Conservation (phyloP, 352 stramenopile genomes). For the Phytophthora rubi region DNA sequence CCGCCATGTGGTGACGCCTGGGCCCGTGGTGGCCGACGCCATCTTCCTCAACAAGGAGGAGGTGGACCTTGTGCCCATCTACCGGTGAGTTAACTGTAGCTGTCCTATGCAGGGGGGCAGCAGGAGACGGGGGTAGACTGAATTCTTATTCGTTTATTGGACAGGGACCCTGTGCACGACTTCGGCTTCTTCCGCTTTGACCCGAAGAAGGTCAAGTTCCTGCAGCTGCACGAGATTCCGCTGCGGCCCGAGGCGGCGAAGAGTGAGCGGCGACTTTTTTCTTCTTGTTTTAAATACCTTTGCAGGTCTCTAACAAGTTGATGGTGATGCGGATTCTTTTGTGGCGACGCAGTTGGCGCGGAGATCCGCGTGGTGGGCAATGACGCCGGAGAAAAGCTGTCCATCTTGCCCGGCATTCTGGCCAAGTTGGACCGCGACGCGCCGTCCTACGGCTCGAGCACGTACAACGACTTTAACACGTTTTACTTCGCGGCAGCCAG, state of each 20-base stretch:
- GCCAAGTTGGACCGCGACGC: conserved; percentile 92
- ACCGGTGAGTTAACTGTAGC: conserved; percentile 46
- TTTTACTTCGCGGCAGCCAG: conserved; percentile 92
- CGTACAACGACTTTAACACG: conserved; percentile 94
- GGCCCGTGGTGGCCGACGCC: conserved; percentile 88
- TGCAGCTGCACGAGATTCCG: conserved; percentile 87
- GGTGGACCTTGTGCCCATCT: conserved; percentile 90
- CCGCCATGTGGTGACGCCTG: conserved; percentile 91
- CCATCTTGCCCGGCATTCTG: conserved; percentile 90
- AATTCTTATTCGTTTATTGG: no score
- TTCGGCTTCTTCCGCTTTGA: conserved; percentile 94
- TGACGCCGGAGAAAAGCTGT: conserved; percentile 92
- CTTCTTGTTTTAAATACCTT: not conserved
- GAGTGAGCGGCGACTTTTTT: conserved; percentile 35
- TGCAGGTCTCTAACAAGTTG: not conserved
- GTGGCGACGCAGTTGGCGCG: conserved; percentile 64
- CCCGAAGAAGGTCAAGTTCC: conserved; percentile 88
- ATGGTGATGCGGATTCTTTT: not conserved
- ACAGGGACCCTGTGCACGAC: conserved; percentile 91
- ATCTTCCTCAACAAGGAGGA: conserved; percentile 96
- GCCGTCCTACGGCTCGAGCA: conserved; percentile 84
- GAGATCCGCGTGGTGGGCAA: conserved; percentile 94
- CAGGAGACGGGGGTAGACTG: not conserved
- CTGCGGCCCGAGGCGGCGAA: conserved; percentile 85
- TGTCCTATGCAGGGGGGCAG: not conserved